These are phyloP conservation scores for Boechera divaricarpa DNA, from an alignment of 345 rosid genomes.

Conservation along the genomic window DNA sequence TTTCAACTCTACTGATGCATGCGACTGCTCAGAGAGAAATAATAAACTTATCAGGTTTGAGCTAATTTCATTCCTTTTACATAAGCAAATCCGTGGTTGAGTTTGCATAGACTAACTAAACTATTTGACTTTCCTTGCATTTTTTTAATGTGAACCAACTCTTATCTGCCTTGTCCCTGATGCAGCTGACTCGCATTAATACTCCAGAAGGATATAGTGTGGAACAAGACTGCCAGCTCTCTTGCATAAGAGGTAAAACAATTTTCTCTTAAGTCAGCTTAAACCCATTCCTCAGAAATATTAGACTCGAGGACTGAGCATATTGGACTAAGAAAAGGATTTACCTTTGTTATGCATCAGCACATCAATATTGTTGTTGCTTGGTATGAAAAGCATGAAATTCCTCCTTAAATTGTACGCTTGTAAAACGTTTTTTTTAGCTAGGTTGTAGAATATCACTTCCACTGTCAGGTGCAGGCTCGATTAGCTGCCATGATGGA, in stretches of 20 bases:
- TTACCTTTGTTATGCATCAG: constrained; percentile 15
- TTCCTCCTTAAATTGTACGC: constrained; percentile 14
- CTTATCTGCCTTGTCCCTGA: background rate
- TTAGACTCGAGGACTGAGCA: constrained; percentile 11
- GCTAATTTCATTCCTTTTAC: constrained; percentile 19
- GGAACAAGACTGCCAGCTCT: constrained; percentile 18
- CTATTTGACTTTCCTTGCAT: background rate
- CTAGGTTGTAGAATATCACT: constrained; percentile 3
- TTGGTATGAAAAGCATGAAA: constrained; percentile 33
- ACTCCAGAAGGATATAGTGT: constrained; percentile 17
- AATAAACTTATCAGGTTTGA: constrained; percentile 50
- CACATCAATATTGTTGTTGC: constrained; percentile 28
- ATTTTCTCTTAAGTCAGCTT: constrained; percentile 11
- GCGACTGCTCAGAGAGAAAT: constrained; percentile 28
- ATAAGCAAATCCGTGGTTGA: constrained; percentile 8
- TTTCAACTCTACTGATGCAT: constrained; percentile 26
- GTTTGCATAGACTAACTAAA: constrained; percentile 20
- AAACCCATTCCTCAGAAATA: constrained; percentile 33
- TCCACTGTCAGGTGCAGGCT: constrained; percentile 21
- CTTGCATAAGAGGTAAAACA: constrained; percentile 8
- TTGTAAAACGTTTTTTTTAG: background rate
- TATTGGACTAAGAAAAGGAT: constrained; percentile 29
- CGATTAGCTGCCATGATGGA: background rate
- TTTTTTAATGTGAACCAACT: constrained; percentile 8
- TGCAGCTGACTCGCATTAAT: constrained; percentile 18